Evolutionary conservation across 768 basidiomycete genomes (phyloP).

Genomic region (Terana coerulea): DNA sequence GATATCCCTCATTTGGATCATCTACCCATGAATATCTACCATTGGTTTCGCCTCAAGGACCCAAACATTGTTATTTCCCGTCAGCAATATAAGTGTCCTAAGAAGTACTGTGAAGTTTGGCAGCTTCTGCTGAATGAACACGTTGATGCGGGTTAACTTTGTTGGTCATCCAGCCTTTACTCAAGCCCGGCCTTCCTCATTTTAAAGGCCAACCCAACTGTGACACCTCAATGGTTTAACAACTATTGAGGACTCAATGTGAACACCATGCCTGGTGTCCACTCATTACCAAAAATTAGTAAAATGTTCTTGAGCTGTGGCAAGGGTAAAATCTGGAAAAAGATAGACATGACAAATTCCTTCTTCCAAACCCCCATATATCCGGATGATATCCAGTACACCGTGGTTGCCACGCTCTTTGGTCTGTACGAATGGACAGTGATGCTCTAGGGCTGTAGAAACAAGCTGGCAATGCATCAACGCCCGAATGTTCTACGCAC

Average conservation of each 20-base stretch:
- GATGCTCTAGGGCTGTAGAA: slow-evolving; percentile 35
- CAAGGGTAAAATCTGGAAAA: slow-evolving; percentile 31
- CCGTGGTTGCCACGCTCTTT: slow-evolving; percentile 34
- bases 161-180: slow-evolving; percentile 21
- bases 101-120: slow-evolving; percentile 33
- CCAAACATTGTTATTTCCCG: slow-evolving; percentile 15
- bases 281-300: slow-evolving; percentile 16
- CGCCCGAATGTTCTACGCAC: slow-evolving; percentile 27
- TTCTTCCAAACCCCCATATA: slow-evolving; percentile 36
- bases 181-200: slow-evolving; percentile 38
- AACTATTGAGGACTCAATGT: slow-evolving; percentile 17
- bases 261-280: slow-evolving; percentile 15
- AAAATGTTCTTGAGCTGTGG: slow-evolving; percentile 28
- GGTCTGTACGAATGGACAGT: slow-evolving; percentile 38
- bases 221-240: slow-evolving; percentile 18
- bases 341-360: slow-evolving; percentile 37
- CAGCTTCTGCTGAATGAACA: slow-evolving; percentile 30
- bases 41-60: slow-evolving; percentile 18
- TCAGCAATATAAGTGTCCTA: slow-evolving; percentile 28
- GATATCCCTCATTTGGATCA: slow-evolving; percentile 20
- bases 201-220: slow-evolving; percentile 29
- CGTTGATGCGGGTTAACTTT: slow-evolving; percentile 28
- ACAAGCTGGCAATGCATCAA: slow-evolving; percentile 29
- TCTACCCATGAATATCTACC: slow-evolving; percentile 16
- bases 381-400: slow-evolving; percentile 26